Conservation (phyloP, 495 filamentous ascomycete species). For the Tuber brumale region DNA sequence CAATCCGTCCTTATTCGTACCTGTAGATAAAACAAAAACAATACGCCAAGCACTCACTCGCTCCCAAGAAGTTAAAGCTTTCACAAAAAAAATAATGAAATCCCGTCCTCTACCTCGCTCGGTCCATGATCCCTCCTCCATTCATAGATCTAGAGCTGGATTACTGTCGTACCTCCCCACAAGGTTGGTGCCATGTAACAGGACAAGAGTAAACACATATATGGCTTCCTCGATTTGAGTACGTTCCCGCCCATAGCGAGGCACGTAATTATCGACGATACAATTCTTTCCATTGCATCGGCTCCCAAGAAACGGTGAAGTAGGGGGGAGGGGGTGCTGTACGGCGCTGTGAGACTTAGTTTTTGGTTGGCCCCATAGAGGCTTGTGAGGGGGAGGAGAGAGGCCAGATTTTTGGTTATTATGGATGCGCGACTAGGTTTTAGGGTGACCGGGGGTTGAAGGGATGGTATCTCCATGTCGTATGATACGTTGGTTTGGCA, state of each 20-base stretch:
- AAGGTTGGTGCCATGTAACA: slow-evolving; percentile 1
- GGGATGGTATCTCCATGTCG: not conserved
- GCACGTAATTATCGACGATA: slow-evolving; percentile 39
- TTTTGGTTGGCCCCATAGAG: too few relatives aligned
- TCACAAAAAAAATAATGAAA: not conserved
- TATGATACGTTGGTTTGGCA: not conserved
- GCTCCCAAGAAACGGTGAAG: not conserved
- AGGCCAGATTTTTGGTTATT: not conserved
- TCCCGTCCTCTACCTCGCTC: slow-evolving; percentile 40
- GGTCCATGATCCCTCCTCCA: slow-evolving; percentile 28
- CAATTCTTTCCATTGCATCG: slow-evolving; percentile 8
- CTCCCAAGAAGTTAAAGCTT: not conserved
- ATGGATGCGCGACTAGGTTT: not conserved
- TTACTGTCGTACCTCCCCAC: slow-evolving; percentile 13
- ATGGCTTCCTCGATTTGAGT: slow-evolving; percentile 38
- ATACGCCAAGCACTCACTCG: not conserved
- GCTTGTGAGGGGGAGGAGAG: not conserved
- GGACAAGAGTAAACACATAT: slow-evolving; percentile 32
- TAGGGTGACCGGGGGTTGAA: not conserved
- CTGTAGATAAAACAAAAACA: not conserved
- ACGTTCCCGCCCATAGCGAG: slow-evolving; percentile 31
- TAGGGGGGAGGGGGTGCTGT: not conserved
- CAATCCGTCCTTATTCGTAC: not conserved
- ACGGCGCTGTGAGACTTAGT: not conserved
- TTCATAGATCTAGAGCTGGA: slow-evolving; percentile 40